Base-by-base conservation (phyloP, 1,139 yeast species). In the Meyerozyma carpophila region DNA sequence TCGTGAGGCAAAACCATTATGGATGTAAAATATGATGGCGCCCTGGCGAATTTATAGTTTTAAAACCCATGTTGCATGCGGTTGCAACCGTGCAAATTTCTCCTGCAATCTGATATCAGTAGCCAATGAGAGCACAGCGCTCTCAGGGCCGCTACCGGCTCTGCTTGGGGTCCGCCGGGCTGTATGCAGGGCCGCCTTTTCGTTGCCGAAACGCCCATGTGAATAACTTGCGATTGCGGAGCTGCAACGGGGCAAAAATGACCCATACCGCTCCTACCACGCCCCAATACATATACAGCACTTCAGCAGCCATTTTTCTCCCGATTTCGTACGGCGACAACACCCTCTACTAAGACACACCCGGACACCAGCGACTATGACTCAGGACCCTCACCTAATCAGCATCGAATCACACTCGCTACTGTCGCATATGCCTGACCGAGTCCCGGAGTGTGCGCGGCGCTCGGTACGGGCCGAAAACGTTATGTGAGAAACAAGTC, bases 1-100 rank as follows among this genome's bases (percentile, higher is more conserved):
- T 91, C 98, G 75, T 75, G 63, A 45, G 83, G 83, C 57, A 71
- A 72, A 66, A 73, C 81, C 81, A 77, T 76, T 54, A 47, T 59
- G 41, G 21, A 44, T 39, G 29, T 4, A 3, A 8, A n/a, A n/a
- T 13, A 3, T 7, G 34, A 31, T 6, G 20, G 16, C 34, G 26
- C 9, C 13, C 14, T 3, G 26, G 13, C 25, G 36, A 14, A 34
- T 34, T 34, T 34, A 34, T 34, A 20, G 26, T 20, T 32, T 16
- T 32, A 11, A 8, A 21, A 11, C 13, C 14, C 14, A 14, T 8
- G 14, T 18, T 34, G 37, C 13, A 11, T 20, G 37, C 25, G 13
- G 11, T 21, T 34, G 37, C 37, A 34, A 34, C 37, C 27, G 5
- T 21, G 37, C 36, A 20, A 14, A 8, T 3, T 18, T 20, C 26